Base-by-base conservation (phyloP, 345 rosid genomes). In the Geranium rotundifolium region DNA sequence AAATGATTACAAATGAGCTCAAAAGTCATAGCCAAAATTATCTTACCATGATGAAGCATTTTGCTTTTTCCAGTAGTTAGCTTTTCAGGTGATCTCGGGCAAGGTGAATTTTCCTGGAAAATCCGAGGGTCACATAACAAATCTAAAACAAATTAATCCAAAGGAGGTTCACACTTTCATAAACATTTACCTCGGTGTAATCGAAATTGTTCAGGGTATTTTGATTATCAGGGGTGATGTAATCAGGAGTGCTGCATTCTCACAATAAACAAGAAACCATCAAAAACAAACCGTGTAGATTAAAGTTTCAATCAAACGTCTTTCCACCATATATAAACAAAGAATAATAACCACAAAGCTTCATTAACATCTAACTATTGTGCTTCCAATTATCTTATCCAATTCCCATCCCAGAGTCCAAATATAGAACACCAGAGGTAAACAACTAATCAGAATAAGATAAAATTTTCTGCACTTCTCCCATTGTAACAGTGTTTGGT, bases 61-160 rank as follows among this genome's bases (percentile, higher is more conserved):
- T 82, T 90, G 75, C 79, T 71, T 70, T 78, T 80, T 63, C 71
- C 61, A 20, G 92, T 86, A 73, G 72, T 84, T 19, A 74, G 19
- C 66, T 95, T 95, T 75, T 88, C 97, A 1, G 97, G 97, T 16
- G 99, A 90, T 58, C 82, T 82, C 8, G 99, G 99, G 82, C 96
- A 95, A 60, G 79, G 79, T 41, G 81, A 61, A 54, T 85, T 80
- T 68, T 86, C 96, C 99, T 93, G 74, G 54, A 62, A 56, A 75
- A 57, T 3, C 13, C 60, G 4, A 56, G 10, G 14, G 9, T 9
- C 30, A 15, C 3, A 56, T 17, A 20, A 19, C 54, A 64, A 58
- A 23, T 0, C 46, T 23, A 23, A 23, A 23, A 29, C 0, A 63
- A 17, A 23, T 23, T 23, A 3, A 55, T 49, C 29, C 37, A 54